Conservation (phyloP, 2,329 filamentous ascomycete species). For the Sarocladium brachiariae region DNA sequence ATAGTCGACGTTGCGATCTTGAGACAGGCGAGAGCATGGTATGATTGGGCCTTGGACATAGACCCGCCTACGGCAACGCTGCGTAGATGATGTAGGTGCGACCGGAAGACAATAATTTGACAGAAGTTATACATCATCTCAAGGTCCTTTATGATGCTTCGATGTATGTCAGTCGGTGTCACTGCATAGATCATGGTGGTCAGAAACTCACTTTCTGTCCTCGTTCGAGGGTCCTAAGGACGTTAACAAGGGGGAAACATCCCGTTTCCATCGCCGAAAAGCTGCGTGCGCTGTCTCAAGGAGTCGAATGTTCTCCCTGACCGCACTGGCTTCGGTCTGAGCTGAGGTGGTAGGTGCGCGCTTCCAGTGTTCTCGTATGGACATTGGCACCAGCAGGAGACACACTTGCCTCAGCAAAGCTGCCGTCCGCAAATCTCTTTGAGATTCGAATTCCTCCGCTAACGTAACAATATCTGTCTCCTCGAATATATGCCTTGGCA, state of each 20-base stretch:
- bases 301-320: background rate
- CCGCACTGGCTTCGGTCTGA: background rate
- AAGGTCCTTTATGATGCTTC: conserved; percentile 3
- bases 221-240: background rate
- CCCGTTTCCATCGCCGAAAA: conserved; percentile 9
- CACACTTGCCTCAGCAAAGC: conserved; percentile 3
- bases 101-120: conserved; percentile 10
- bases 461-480: background rate
- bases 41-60: conserved; percentile 11
- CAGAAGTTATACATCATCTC: conserved; percentile 10
- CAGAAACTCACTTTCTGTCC: background rate
- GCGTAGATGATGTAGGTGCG: conserved; percentile 11
- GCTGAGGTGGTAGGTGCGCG: background rate
- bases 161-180: background rate
- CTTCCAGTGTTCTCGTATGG: background rate
- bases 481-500: background rate
- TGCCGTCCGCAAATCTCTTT: conserved; percentile 6
- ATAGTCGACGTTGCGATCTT: conserved; percentile 10
- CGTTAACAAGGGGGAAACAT: conserved; percentile 7
- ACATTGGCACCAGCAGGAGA: conserved; percentile 5
- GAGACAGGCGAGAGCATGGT: conserved; percentile 11
- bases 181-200: background rate
- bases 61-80: conserved; percentile 9
- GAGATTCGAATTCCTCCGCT: background rate
- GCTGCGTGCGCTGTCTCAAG: conserved; percentile 5